phyloP scores from a whole-genome alignment of 1,139 yeast genomes.

The Diutina pseudorugosa region DNA sequence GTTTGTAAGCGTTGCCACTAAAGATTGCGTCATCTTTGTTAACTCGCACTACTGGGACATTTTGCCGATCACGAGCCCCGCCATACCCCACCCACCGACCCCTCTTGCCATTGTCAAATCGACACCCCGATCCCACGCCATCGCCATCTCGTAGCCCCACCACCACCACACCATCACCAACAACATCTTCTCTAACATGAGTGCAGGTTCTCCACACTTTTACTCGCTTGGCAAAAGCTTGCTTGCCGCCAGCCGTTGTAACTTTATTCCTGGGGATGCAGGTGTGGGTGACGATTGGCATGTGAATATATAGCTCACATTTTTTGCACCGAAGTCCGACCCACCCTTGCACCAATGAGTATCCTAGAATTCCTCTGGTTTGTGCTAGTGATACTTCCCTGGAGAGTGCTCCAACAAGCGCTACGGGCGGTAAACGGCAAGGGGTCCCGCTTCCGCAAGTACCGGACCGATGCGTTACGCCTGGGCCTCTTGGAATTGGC shows the following conservation, averaged over 20 bases:
- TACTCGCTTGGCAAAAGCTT: background rate
- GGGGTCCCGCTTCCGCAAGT: slow-evolving; percentile 1
- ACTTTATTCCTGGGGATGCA: background rate
- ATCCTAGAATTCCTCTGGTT: background rate
- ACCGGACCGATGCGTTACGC: background rate
- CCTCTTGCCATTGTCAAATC: too few relatives aligned
- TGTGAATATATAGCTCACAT: background rate
- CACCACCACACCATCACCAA: too few relatives aligned
- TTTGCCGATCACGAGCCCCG: too few relatives aligned
- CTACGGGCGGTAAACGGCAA: background rate
- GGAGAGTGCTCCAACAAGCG: background rate
- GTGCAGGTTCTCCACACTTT: background rate
- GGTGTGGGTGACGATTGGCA: background rate
- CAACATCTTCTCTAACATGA: too few relatives aligned
- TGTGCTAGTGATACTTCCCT: background rate
- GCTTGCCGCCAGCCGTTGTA: background rate
- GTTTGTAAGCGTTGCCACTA: too few relatives aligned
- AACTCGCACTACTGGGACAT: too few relatives aligned
- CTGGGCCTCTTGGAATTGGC: slow-evolving; percentile 1
- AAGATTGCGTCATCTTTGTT: too few relatives aligned
- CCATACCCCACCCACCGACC: too few relatives aligned
- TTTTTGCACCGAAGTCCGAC: background rate
- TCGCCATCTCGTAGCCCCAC: background rate
- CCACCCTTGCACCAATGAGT: background rate
- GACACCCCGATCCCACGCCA: too few relatives aligned